Conservation (phyloP, 106 monocot genomes). For the Dendrobium nobile region DNA sequence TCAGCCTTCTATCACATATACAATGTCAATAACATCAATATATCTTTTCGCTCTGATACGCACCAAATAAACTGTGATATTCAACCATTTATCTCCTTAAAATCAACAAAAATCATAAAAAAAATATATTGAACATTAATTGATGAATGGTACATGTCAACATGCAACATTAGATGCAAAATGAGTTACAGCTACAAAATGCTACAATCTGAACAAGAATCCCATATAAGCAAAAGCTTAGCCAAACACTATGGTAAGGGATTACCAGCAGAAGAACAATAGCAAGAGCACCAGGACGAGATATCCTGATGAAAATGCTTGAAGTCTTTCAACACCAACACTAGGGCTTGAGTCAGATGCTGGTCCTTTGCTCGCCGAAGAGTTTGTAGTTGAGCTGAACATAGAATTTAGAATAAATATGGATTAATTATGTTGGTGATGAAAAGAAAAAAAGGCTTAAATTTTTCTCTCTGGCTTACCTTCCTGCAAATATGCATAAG, state of each 20-base stretch:
- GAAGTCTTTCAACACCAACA: background rate
- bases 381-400: background rate
- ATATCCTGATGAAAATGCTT: background rate
- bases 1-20: no score
- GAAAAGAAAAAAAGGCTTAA: background rate
- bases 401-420: background rate
- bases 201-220: background rate
- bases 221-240: background rate
- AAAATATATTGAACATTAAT: no score
- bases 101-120: no score
- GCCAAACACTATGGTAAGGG: background rate
- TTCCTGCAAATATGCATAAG: conserved; percentile 78
- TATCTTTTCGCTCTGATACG: no score
- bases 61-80: no score
- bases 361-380: background rate
- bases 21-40: no score
- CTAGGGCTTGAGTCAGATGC: background rate
- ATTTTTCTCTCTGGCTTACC: conserved; percentile 26
- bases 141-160: no score
- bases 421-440: background rate
- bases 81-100: no score
- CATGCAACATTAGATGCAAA: background rate
- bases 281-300: background rate
- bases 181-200: background rate
- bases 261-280: background rate